Evolutionary conservation across 345 rosid genomes (phyloP).

Genomic region (Camelina laxa): DNA sequence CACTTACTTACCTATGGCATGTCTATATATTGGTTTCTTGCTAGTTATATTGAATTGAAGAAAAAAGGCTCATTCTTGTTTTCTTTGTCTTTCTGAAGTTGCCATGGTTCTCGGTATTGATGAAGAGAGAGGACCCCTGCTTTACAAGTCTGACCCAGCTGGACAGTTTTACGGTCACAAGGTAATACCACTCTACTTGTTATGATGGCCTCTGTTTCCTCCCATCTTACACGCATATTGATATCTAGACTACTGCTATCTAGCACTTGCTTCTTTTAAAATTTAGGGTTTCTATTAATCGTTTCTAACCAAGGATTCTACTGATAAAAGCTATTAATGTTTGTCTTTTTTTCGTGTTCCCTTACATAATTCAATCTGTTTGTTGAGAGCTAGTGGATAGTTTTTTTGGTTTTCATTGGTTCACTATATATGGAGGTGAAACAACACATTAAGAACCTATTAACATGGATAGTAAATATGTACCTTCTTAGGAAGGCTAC

Average conservation of each 20-base stretch:
- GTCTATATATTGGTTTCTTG: not conserved
- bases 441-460: not conserved
- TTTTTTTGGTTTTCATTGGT: not conserved
- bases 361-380: conserved; percentile 3
- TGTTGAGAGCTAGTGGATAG: not conserved
- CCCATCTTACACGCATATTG: not conserved
- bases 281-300: too few species aligned
- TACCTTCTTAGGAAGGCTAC: not conserved
- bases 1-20: conserved; percentile 13
- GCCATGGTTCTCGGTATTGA: conserved; percentile 97
- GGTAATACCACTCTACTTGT: conserved; percentile 50
- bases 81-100: conserved; percentile 53
- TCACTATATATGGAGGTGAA: not conserved
- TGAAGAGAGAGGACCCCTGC: conserved; percentile 91
- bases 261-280: too few species aligned
- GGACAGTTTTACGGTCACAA: conserved; percentile 98
- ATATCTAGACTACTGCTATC: not conserved
- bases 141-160: conserved; percentile 98
- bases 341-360: not conserved
- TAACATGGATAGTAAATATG: not conserved
- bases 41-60: not conserved
- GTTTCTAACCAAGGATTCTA: not conserved
- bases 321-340: too few species aligned
- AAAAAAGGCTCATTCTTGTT: conserved; percentile 3
- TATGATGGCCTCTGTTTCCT: not conserved